These are phyloP conservation scores for Isoetes taiwanensis DNA, from an alignment of 75 land plant genomes.

Conservation along the genomic window DNA sequence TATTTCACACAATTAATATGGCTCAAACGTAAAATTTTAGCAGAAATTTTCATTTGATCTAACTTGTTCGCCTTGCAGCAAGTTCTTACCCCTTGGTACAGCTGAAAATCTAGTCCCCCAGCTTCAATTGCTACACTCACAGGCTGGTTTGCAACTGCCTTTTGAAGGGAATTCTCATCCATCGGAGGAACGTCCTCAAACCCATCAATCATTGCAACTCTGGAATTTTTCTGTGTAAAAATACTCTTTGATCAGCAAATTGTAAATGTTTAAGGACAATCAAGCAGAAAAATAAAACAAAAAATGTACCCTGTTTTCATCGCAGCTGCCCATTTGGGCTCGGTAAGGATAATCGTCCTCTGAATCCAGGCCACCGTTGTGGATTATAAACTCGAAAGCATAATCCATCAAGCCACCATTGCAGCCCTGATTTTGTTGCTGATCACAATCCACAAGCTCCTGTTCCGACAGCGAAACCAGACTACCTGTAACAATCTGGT, in stretches of 20 bases:
- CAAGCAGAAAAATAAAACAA: no score
- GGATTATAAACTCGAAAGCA: constrained; percentile 12
- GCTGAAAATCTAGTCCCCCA: constrained; percentile 50
- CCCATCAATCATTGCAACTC: constrained; percentile 30
- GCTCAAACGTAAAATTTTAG: no score
- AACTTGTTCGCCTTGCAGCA: no score
- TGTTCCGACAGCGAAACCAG: constrained; percentile 19
- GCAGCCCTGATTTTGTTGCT: constrained; percentile 12
- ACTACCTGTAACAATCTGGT: constrained; percentile 8
- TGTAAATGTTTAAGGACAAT: no score
- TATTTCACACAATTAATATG: no score
- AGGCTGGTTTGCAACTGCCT: constrained; percentile 54
- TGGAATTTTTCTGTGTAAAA: constrained; percentile 15
- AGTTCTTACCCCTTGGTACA: constrained; percentile 32
- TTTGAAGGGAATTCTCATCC: constrained; percentile 35
- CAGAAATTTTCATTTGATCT: no score
- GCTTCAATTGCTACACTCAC: constrained; percentile 64
- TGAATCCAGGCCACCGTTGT: constrained; percentile 23
- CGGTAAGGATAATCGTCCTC: constrained; percentile 21
- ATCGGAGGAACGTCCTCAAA: constrained; percentile 47
- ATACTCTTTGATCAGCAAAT: constrained; percentile 2
- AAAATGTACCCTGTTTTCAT: background rate
- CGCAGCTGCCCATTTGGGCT: background rate
- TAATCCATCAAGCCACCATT: constrained; percentile 16
- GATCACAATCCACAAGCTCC: constrained; percentile 15